Base-by-base conservation (phyloP, 306 rosid genomes). In the Styphnolobium japonicum region DNA sequence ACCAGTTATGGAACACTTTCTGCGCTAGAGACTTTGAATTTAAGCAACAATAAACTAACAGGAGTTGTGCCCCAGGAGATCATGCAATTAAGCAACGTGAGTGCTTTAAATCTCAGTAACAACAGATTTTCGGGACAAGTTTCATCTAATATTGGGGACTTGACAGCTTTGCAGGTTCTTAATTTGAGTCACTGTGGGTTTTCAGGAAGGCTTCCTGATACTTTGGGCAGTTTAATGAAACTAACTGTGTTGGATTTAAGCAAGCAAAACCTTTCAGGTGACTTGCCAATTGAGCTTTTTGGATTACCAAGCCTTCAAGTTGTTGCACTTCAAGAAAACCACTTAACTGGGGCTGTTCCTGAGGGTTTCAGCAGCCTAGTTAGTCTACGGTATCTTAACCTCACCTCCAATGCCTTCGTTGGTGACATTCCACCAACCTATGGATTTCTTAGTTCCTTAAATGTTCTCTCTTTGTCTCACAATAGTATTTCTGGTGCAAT, bases 331-430 rank as follows among this genome's bases (percentile, higher is more conserved):
- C 86, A 91, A 74, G 94, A 87, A 22, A 93, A 93, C 39, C 85
- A 40, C 57, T 79, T 93, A 14, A 87, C 86, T 40, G 98, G 98
- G 31, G 43, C 72, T 67, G 88, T 93, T 49, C 93, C 96, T n/a
- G 94, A 88, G 78, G 98, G 98, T 80, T 91, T 93, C 80, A 89
- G 98, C 85, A 93, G 97, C 72, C 68, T 93, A 71, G 89, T 85
- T 75, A 74, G 93, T 67, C 61, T 93, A 8, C 33, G 64, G 27
- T 84, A 87, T 83, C 88, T 93, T n/a, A 93, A 93, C 73, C 90
- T 93, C 55, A 84, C 67, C 7, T 88, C 84, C 64, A 93, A 93
- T 85, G 82, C 33, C 5, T 89, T 91, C 45, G 79, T 78, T 36
- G 96, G 97, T 52, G 69, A 40, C 18, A 82, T 93, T 87, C 98